Percentiles rank a stretch among this genome's conserved stretches.
These are phyloP conservation scores for Solanum etuberosum DNA, from an alignment of 257 asterid species.

Conservation along the genomic window DNA sequence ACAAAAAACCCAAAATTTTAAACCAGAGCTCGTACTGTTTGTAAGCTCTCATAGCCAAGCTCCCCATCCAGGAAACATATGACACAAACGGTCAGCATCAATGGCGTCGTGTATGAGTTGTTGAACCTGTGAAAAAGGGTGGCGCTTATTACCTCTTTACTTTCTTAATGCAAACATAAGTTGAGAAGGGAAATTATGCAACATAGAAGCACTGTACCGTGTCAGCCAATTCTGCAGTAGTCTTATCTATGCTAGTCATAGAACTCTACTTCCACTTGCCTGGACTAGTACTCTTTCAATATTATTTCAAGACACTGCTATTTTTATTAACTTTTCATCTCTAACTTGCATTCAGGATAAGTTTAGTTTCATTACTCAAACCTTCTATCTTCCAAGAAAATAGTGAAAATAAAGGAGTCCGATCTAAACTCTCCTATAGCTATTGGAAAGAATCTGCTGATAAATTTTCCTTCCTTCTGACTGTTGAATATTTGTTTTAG, in stretches of 20 bases:
- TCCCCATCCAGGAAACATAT: constrained; percentile 99
- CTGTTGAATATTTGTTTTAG: not conserved
- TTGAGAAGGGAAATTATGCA: not conserved
- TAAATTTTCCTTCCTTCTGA: not conserved
- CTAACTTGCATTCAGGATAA: not conserved
- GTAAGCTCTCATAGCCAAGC: constrained; percentile 61
- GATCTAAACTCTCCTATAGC: not conserved
- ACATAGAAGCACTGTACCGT: not conserved
- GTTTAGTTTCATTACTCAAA: not conserved
- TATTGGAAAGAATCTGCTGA: not conserved
- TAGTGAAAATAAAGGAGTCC: not conserved
- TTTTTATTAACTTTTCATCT: not conserved
- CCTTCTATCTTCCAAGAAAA: not conserved
- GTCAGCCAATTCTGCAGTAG: not conserved
- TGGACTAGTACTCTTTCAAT: not conserved
- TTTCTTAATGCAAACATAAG: not conserved
- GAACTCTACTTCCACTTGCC: not conserved
- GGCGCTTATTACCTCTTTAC: not conserved
- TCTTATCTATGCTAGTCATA: not conserved
- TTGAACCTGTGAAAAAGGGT: constrained; percentile 49
- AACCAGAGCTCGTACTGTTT: not conserved
- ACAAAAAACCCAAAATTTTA: not conserved
- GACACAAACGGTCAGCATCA: constrained; percentile 87
- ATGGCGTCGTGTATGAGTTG: constrained; percentile 90
- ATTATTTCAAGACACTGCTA: not conserved